These are phyloP conservation scores for Hypoxylon rubiginosum DNA, from an alignment of 2,329 filamentous ascomycete species.

Conservation along the genomic window DNA sequence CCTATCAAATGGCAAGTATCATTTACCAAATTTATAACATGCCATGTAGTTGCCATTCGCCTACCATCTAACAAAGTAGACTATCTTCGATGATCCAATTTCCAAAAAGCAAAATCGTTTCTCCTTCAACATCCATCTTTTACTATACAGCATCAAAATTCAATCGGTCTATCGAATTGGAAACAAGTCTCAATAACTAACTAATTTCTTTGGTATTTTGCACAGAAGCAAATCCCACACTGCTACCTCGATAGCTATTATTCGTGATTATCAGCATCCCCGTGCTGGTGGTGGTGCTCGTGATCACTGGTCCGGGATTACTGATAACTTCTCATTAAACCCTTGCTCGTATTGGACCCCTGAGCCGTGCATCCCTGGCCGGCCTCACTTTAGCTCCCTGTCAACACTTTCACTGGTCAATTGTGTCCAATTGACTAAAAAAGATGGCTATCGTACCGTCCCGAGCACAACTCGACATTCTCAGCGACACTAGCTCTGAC, in stretches of 20 bases:
- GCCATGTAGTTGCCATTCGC: neutral
- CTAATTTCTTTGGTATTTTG: slow-evolving; percentile 29
- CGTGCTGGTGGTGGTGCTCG: slow-evolving; percentile 36
- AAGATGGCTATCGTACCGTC: slow-evolving; percentile 46
- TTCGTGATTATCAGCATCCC: slow-evolving; percentile 26
- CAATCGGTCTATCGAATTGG: slow-evolving; percentile 29
- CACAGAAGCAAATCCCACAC: slow-evolving; percentile 30
- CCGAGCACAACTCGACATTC: slow-evolving; percentile 44
- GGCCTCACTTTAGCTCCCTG: slow-evolving; percentile 35
- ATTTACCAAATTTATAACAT: neutral
- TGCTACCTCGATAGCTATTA: slow-evolving; percentile 38
- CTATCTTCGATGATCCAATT: slow-evolving; percentile 9
- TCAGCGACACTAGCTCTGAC: slow-evolving; percentile 46
- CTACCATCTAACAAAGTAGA: slow-evolving; percentile 4
- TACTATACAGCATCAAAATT: slow-evolving; percentile 29
- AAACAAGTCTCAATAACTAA: slow-evolving; percentile 20
- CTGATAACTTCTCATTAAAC: slow-evolving; percentile 40
- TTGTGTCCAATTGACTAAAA: slow-evolving; percentile 35
- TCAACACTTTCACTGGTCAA: slow-evolving; percentile 31
- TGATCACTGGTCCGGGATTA: slow-evolving; percentile 15
- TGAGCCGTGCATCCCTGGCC: slow-evolving; percentile 43
- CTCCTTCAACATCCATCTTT: slow-evolving; percentile 32
- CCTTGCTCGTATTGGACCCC: slow-evolving; percentile 40
- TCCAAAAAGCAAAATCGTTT: neutral
- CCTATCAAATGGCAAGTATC: slow-evolving; percentile 8